Conservation (phyloP, 2,329 filamentous ascomycete genomes). For the Ascochyta pisi region DNA sequence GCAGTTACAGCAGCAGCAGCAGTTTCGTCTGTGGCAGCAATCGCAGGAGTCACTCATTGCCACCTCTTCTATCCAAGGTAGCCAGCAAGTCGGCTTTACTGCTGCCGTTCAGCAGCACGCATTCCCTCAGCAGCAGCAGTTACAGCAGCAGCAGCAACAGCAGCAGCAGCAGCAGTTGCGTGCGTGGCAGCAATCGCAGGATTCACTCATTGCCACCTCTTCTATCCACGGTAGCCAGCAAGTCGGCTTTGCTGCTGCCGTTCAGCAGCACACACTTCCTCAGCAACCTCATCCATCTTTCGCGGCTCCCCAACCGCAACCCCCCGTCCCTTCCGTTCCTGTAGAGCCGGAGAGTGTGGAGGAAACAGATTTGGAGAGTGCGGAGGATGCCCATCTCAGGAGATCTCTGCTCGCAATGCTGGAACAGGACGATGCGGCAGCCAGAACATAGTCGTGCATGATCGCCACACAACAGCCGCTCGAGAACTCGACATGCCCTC, state of each 20-base stretch:
- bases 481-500: not conserved
- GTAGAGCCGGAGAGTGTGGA: no score
- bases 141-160: no score
- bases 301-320: not conserved
- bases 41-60: not conserved
- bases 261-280: not conserved
- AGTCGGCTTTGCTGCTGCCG: not conserved
- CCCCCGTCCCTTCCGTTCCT: not conserved
- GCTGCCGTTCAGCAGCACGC: not conserved
- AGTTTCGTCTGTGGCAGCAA: no score
- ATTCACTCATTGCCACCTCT: not conserved
- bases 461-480: not conserved
- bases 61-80: not conserved
- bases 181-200: no score
- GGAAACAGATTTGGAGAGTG: not conserved
- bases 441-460: not conserved
- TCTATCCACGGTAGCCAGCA: not conserved
- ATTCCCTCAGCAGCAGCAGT: not conserved
- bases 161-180: no score
- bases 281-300: not conserved
- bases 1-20: no score
- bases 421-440: not conserved
- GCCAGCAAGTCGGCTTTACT: not conserved
- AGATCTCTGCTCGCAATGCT: not conserved
- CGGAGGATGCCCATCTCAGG: not conserved